Evolutionary conservation across 1,284 basidiomycete species (phyloP), one percentile per base, ranked within the genome.

Genomic region (Tremellales sp.): DNA sequence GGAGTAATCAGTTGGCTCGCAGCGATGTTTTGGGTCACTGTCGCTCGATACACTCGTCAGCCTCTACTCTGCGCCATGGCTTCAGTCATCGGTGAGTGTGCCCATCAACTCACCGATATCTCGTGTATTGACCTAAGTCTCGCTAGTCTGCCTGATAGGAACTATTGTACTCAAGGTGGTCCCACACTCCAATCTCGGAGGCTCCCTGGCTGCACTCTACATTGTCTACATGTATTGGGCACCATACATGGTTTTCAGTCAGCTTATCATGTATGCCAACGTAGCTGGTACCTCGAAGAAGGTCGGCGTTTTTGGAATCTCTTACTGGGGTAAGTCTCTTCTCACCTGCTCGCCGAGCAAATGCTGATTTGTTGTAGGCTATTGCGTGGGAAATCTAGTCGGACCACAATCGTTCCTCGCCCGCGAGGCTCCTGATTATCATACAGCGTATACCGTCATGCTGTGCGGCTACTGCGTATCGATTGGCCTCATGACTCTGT

Each of bases 211-310:
- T 3, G 47, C 52, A 2, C 48, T 63, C 4, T 63, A 54, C 48
- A 45, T 63, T 21, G 28, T 58, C 9, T 60, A 49, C 32, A 13
- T 47, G 22, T 57, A 60, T 49, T 57, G 56, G 56, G 60, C 50
- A 1, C 56, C 58, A 0, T 55, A 60, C 47, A 27, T 49, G 35
- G 42, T 50, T 3, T 47, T 50, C 26, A 43, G 47, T 13, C 50
- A 53, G 25, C 37, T 56, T 4, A 47, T 57, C 42, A 46, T 56
- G 47, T 59, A 57, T 36, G 52, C 50, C n/a, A 66, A 63, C 34
- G 48, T 53, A 5, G 65, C 50, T 2, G 63, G 65, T 2, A 53
- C 51, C 13, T 60, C 56, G 22, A 68, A 68, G 53, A 66, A 65
- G 44, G 45, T 53, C 5, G 54, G 47, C 3, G 53, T 53, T 1